Conservation (phyloP, 768 basidiomycete species). For the Leccinum ochraceum region DNA sequence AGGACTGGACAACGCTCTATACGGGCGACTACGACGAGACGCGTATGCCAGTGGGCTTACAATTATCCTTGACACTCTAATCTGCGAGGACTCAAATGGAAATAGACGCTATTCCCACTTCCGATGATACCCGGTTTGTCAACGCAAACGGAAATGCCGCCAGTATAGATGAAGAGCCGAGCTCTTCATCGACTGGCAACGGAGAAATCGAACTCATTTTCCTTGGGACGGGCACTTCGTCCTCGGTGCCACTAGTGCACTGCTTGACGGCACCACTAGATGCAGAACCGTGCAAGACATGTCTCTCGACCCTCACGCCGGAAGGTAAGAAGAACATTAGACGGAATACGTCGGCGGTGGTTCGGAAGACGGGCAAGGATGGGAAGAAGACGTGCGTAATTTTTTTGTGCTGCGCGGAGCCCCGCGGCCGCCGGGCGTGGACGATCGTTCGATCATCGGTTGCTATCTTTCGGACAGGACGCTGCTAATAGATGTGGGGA, state of each 20-base stretch:
- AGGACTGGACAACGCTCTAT: background rate
- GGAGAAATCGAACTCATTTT: constrained; percentile 64
- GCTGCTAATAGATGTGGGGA: constrained; percentile 82
- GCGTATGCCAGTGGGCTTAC: background rate
- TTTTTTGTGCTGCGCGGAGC: background rate
- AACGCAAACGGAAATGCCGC: background rate
- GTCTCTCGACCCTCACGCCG: constrained; percentile 63
- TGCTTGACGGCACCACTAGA: constrained; percentile 74
- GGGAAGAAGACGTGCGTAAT: constrained; percentile 49
- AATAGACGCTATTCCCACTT: constrained; percentile 3
- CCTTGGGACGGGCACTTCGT: constrained; percentile 82
- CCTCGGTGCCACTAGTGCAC: constrained; percentile 63
- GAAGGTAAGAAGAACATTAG: constrained; percentile 83
- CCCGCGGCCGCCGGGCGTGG: constrained; percentile 2
- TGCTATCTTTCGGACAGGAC: constrained; percentile 45
- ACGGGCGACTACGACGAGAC: background rate
- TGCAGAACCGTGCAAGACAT: constrained; percentile 55
- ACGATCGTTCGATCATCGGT: constrained; percentile 2
- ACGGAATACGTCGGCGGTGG: constrained; percentile 76
- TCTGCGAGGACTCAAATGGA: background rate
- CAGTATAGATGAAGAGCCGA: background rate
- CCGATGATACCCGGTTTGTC: background rate
- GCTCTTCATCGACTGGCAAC: background rate
- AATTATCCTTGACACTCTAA: background rate
- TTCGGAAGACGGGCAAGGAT: constrained; percentile 47